Evolutionary conservation across 495 filamentous ascomycete species (phyloP), one percentile per base, ranked within the genome.

Genomic region (Hypoxylon fragiforme): DNA sequence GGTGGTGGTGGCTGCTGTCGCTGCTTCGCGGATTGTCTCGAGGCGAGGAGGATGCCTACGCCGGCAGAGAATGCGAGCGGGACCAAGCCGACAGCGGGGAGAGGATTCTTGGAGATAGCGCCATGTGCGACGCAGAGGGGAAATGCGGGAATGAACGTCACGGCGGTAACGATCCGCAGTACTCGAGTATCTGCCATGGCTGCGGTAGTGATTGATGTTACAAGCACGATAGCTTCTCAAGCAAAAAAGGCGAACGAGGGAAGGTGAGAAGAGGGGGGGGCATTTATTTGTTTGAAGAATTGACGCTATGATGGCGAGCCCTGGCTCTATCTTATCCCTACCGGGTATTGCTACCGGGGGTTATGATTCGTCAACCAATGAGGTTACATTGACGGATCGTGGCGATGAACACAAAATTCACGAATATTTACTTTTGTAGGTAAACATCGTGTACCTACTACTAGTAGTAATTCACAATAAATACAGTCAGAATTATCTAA

Each of bases 71-170:
- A 57, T 14, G 65, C 66, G 7, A 73, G 68, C 3, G 73, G 73
- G n/a, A 66, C 48, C 7, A 76, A 55, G 7, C 73, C 72, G 30
- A 75, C 62, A 5, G 72, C 72, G 3, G 73, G 73, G n/a, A 70
- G 44, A 16, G 63, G 39, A 38, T 57, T 58, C 13, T 48, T 16
- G 20, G 73, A 70, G 26, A 72, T 66, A 53, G 59, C 67, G 70
- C 62, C 78, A 61, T 74, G 66, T 2, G 64, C 56, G 40, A 77
- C 46, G 31, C 65, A 69, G n/a, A 74, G 71, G 3, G 75, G 73
- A 49, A 83, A 81, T 40, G 78, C 78, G 35, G 79, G 79, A 8
- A 82, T 58, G 62, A 83, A 79, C 47, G 77, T 69, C 42, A 74
- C 64, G 41, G 68, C 65, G 26, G 74, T 70, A 34, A 74, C 69